A percentile compares a stretch with the other conserved stretches of the same genome.
Evolutionary conservation across 208 protist genomes (phyloP).

Genomic region (Trichomonas vaginalis): DNA sequence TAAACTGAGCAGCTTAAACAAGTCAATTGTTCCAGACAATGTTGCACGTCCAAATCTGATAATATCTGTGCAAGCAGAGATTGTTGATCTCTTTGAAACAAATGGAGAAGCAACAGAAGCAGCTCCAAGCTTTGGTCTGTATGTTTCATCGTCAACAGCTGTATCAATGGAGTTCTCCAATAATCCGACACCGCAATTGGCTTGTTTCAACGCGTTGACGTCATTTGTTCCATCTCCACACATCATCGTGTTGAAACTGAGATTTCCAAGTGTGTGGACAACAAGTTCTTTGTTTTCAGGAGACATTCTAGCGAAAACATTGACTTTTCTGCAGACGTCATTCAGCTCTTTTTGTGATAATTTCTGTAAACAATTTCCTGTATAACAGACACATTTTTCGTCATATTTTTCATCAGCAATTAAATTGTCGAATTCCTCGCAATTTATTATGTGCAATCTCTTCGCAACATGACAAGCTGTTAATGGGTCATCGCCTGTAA

Average conservation of each 20-base stretch:
- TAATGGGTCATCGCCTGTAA: constrained; percentile 33
- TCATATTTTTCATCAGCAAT: not conserved
- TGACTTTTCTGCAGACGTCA: not conserved
- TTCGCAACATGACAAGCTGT: constrained; percentile 24
- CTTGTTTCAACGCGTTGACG: constrained; percentile 95
- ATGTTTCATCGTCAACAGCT: not conserved
- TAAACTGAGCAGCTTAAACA: not conserved
- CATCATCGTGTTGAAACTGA: constrained; percentile 52
- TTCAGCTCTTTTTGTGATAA: not conserved
- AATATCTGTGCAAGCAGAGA: not conserved
- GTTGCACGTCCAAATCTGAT: not conserved
- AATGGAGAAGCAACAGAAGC: constrained; percentile 15
- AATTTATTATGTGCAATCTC: not conserved
- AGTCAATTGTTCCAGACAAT: not conserved
- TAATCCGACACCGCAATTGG: constrained; percentile 74
- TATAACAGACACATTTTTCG: not conserved
- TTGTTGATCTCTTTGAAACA: not conserved
- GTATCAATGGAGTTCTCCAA: not conserved
- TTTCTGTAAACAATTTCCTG: not conserved
- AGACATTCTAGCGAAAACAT: constrained; percentile 32
- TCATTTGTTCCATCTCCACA: constrained; percentile 84
- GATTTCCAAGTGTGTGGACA: constrained; percentile 25
- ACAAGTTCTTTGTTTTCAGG: constrained; percentile 29
- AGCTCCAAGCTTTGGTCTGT: not conserved
- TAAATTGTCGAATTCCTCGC: not conserved